Conservation (phyloP, 306 rosid genomes). For the Parietaria judaica region DNA sequence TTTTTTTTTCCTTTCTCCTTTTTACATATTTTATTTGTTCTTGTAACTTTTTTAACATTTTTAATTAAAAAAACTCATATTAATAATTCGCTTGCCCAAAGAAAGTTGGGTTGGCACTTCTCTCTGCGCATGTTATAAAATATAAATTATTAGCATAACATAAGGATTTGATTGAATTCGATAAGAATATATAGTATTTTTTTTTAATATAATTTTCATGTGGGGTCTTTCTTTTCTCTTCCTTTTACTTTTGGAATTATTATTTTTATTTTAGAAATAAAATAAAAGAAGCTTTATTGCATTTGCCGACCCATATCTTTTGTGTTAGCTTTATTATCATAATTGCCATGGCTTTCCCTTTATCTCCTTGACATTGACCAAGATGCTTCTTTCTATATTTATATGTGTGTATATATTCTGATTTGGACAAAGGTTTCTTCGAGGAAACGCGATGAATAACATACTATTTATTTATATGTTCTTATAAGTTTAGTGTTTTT, state of each 20-base stretch:
- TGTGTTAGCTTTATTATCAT: neutral
- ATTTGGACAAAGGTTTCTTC: slow-evolving; percentile 2
- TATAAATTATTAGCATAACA: no score
- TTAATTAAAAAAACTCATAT: no score
- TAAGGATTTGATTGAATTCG: no score
- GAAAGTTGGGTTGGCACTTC: no score
- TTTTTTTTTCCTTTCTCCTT: no score
- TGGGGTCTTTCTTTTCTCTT: neutral
- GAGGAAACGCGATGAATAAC: slow-evolving; percentile 1
- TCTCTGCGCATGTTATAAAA: no score
- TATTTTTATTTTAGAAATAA: neutral
- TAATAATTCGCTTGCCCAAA: no score
- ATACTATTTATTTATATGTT: no score
- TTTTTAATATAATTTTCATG: neutral
- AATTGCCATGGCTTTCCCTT: neutral
- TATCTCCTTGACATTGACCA: slow-evolving; percentile 11
- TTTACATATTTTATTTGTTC: no score
- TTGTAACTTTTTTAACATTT: no score
- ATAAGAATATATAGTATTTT: no score
- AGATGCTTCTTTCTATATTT: neutral
- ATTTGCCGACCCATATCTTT: neutral
- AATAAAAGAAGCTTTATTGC: neutral
- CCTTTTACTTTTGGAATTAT: neutral
- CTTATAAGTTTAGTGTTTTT: no score
- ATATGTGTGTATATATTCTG: neutral